Evolutionary conservation across 1,284 basidiomycete genomes (phyloP), one percentile per base, ranked within the genome.

Genomic region (Trametes versicolor): DNA sequence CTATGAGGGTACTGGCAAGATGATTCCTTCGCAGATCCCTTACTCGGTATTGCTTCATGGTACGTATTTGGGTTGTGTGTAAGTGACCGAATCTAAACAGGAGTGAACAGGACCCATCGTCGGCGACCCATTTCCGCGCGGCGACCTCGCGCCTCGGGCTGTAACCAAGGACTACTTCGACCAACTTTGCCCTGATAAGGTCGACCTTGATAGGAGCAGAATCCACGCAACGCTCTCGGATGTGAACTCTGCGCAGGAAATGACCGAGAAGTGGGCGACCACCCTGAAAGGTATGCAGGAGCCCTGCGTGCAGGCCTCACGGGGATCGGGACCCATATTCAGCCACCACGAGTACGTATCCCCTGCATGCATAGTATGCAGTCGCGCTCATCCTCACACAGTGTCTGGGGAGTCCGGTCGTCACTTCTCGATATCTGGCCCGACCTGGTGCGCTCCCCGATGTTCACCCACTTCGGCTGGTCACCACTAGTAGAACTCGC

Each of bases 21-120:
- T 81, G 82, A 56, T 77, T 82, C 86, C 88, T 0, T 79, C 85
- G 0, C 79, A 81, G 3, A 83, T 90, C 45, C 90, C 90, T 0
- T 73, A 90, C 27, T 85, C 87, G 37, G 86, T 87, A 0, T 84
- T 89, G 62, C 77, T 90, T n/a, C 80, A 83, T 0, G 88, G 75
- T 75, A 45, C 12, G 47, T 37, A 23, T 7, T 37, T 9, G 15
- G n/a, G 15, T 27, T 7, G 21, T 12, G 17, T 29, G 5, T 36
- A 2, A 10, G 36, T 6, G 3, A 8, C 39, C 12, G 21, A 27
- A 34, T n/a, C 27, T 32, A 8, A 37, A 19, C 3, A 3, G 15
- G 9, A 15, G 13, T 39, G 15, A 2, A n/a, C 41, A 77, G 82
- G 82, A 19, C 78, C 82, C 0, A 74, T 78, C 43, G 81, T 82